Evolutionary conservation across 768 basidiomycete species (phyloP), one percentile per base, ranked within the genome.

Genomic region (Rhodotorula toruloides): DNA sequence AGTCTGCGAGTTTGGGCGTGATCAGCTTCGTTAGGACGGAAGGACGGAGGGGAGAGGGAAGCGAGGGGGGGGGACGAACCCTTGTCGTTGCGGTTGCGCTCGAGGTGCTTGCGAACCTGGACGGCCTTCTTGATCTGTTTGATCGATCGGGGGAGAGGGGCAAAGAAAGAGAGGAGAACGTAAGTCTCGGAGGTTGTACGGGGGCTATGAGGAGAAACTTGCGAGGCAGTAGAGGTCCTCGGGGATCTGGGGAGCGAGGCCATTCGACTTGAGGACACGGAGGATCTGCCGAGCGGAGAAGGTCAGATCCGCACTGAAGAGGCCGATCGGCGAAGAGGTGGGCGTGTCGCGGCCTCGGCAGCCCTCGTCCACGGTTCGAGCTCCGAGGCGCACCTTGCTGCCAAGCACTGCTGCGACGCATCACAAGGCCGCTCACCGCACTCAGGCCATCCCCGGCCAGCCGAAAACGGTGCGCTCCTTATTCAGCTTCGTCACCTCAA

Each of bases 71-170:
- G 34, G 21, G 21, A 49, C 63, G 25, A 25, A 58, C 78, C 93
- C 84, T 91, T 94, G 85, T 99, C 94, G 80, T 93, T 94, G 79
- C 94, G 87, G 88, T 96, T 97, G 76, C 84, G 83, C 81, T 96
- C 91, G 74, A 99, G 85, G 81, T 98, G 94, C 84, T 97, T 98
- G 81, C 93, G 91, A 77, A 99, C 91, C 76, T 90, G 84, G 77
- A 99, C 92, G 79, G 94, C 94, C 87, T 97, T 99, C 87, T 97
- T 97, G 86, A 98, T 88, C n/a, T n/a, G n/a, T n/a, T n/a, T n/a
- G n/a, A n/a, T n/a, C n/a, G 47, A 40, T n/a, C 12, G 31, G 32
- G 21, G 31, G 52, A 34, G 29, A 21, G 42, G 17, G n/a, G 10
- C 16, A 32, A 32, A 27, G 40, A 7, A 27, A 53, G 36, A 31